phyloP scores from a whole-genome alignment of 768 basidiomycete species.

The Mycena albidolilacea region DNA sequence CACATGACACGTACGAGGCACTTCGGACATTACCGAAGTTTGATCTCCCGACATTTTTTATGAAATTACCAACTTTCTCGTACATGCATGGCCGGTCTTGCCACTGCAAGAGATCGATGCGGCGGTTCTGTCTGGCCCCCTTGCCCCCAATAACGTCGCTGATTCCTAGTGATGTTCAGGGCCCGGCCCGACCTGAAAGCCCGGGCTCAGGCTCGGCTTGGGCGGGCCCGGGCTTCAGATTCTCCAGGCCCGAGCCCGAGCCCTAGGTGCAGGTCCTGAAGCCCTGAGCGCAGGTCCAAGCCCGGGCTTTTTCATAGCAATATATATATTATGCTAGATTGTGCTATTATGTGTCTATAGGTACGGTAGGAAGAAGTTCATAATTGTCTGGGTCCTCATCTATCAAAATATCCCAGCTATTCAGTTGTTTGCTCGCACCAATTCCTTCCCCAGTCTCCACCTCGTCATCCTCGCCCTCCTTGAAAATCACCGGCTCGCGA shows the following conservation, averaged over 20 bases:
- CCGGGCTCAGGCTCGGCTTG: background rate
- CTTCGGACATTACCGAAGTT: too few species aligned
- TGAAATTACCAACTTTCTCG: too few species aligned
- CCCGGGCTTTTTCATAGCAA: background rate
- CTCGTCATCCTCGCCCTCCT: constrained; percentile 11
- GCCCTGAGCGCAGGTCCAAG: background rate
- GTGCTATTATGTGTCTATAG: constrained; percentile 1
- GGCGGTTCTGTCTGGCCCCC: too few species aligned
- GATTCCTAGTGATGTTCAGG: too few species aligned
- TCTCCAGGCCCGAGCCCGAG: background rate
- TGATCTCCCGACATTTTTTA: too few species aligned
- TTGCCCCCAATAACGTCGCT: too few species aligned
- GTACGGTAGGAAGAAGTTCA: background rate
- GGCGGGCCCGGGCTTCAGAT: background rate
- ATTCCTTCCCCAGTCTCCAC: constrained; percentile 1
- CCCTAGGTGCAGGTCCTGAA: background rate
- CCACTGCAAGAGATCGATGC: too few species aligned
- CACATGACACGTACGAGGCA: too few species aligned
- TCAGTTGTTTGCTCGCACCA: background rate
- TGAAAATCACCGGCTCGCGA: constrained; percentile 36
- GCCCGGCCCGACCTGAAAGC: background rate
- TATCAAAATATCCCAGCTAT: constrained; percentile 21
- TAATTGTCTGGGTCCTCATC: constrained; percentile 21
- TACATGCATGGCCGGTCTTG: too few species aligned
- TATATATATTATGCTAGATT: background rate